Evolutionary conservation across 2,329 filamentous ascomycete species (phyloP).

Genomic region (Bretziella fagacearum): DNA sequence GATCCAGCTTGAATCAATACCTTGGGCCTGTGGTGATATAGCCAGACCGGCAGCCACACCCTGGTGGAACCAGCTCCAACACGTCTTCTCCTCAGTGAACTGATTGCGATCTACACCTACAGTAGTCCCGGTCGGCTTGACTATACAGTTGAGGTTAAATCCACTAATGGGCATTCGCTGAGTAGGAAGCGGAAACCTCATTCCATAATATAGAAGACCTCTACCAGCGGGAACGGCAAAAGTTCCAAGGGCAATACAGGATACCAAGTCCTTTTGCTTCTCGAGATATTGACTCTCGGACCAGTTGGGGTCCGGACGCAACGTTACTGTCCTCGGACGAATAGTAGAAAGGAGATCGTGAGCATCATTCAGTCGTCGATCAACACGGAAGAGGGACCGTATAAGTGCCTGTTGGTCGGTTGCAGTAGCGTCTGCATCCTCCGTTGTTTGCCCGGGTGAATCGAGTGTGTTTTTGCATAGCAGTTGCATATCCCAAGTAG

Average conservation of each 20-base stretch:
- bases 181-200: constrained; percentile 73
- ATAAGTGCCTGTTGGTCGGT: constrained; percentile 72
- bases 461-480: constrained; percentile 54
- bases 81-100: constrained; percentile 91
- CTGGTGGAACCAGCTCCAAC: constrained; percentile 97
- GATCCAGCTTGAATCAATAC: constrained; percentile 98
- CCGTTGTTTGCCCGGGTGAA: constrained; percentile 30
- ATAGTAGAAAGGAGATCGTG: constrained; percentile 71
- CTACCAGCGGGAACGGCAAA: constrained; percentile 77
- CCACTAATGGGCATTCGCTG: constrained; percentile 81
- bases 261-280: constrained; percentile 78
- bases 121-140: constrained; percentile 81
- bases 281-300: constrained; percentile 77
- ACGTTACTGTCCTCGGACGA: constrained; percentile 61
- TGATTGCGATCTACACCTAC: constrained; percentile 78
- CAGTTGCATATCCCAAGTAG: constrained; percentile 58
- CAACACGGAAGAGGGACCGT: constrained; percentile 74
- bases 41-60: constrained; percentile 84
- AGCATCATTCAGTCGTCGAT: constrained; percentile 76
- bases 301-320: constrained; percentile 58
- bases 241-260: constrained; percentile 71
- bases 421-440: constrained; percentile 64
- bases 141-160: constrained; percentile 80
- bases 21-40: constrained; percentile 75
- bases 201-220: constrained; percentile 73